Conservation (phyloP, 176 grass and related monocot species). For the Rhynchospora pubera region DNA sequence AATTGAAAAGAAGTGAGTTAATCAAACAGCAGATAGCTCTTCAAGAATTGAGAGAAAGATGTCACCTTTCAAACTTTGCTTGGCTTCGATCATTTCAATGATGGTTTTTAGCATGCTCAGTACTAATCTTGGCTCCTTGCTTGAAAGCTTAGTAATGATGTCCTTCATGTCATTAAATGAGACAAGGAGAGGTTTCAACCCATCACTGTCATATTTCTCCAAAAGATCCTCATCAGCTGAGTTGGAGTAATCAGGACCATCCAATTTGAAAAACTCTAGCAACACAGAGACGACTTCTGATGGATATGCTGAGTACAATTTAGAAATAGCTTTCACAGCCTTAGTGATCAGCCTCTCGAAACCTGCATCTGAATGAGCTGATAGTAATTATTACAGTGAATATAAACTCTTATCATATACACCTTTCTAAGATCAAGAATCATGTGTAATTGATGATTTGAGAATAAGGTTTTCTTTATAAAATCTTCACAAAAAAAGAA, state of each 20-base stretch:
- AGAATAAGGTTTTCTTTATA: neutral
- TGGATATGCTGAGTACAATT: conserved; percentile 58
- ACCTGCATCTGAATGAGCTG: conserved; percentile 33
- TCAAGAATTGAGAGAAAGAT: neutral
- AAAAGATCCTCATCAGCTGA: conserved; percentile 30
- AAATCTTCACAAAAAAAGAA: neutral
- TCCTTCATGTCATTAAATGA: conserved; percentile 46
- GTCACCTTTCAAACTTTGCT: conserved; percentile 28
- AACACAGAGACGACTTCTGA: conserved; percentile 57
- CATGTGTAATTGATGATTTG: neutral
- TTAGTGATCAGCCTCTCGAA: conserved; percentile 41
- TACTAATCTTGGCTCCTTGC: conserved; percentile 73
- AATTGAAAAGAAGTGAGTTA: neutral
- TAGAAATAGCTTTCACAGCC: conserved; percentile 37
- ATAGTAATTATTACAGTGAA: neutral
- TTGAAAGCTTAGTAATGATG: conserved; percentile 43
- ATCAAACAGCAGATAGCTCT: neutral
- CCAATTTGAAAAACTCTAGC: conserved; percentile 51
- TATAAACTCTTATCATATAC: neutral
- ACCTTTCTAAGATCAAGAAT: neutral
- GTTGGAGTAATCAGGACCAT: conserved; percentile 32
- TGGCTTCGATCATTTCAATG: conserved; percentile 56
- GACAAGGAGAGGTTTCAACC: conserved; percentile 20
- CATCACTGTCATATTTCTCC: conserved; percentile 26
- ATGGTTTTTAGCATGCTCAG: conserved; percentile 59